Evolutionary conservation across 106 monocot genomes (phyloP).

Genomic region (Phalaenopsis aphrodite): DNA sequence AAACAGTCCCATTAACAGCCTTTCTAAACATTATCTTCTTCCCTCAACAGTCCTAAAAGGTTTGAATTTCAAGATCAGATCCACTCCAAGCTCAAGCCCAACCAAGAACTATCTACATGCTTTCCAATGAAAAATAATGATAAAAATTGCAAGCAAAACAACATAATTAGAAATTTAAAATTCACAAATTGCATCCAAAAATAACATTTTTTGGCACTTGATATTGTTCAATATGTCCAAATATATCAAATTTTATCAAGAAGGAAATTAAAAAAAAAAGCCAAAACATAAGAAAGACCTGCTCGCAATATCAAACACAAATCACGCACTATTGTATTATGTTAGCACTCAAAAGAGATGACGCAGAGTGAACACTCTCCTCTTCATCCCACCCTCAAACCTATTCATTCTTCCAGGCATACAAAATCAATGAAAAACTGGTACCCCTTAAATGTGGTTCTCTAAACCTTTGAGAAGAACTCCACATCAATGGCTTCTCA

Average conservation of each 20-base stretch:
- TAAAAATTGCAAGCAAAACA: neutral
- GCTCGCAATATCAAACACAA: neutral
- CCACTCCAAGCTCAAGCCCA: no score
- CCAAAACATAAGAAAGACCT: neutral
- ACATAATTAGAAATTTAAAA: neutral
- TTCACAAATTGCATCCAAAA: neutral
- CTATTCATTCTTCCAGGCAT: conserved; percentile 88
- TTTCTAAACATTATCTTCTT: no score
- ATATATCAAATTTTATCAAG: neutral
- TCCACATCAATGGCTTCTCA: conserved; percentile 32
- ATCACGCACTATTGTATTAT: neutral
- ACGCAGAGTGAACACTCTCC: neutral
- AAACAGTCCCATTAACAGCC: no score
- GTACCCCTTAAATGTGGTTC: conserved; percentile 30
- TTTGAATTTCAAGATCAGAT: no score
- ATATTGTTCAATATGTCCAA: neutral
- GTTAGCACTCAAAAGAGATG: neutral
- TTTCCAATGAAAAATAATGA: no score
- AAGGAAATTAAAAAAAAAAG: no score
- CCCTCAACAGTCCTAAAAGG: no score
- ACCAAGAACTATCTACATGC: no score
- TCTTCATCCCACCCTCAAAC: neutral
- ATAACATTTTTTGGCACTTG: neutral
- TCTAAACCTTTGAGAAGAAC: conserved; percentile 30
- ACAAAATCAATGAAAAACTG: conserved; percentile 72